A percentile compares a stretch with the other conserved stretches of the same genome.
These are phyloP conservation scores for Corymbia citriodora DNA, from an alignment of 441 rosid genomes.

Conservation along the genomic window DNA sequence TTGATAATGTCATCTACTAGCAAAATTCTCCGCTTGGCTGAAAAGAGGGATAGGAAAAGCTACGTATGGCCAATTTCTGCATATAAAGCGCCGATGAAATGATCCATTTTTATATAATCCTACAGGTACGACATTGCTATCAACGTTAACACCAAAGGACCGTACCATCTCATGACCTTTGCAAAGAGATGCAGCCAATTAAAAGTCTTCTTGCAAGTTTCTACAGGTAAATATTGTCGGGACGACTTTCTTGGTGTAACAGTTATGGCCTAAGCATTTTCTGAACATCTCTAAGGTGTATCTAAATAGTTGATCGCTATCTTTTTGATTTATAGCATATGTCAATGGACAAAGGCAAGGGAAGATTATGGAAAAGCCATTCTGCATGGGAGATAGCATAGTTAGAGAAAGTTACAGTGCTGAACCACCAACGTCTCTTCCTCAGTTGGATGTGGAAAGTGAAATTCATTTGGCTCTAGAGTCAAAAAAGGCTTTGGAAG, in stretches of 20 bases:
- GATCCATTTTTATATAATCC: background rate
- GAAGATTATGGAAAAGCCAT: slow-evolving; percentile 73
- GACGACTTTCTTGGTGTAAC: background rate
- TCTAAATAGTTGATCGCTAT: background rate
- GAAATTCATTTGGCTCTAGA: slow-evolving; percentile 57
- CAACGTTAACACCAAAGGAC: slow-evolving; percentile 73
- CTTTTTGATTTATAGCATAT: slow-evolving; percentile 42
- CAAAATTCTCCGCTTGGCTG: background rate
- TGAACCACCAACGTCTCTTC: slow-evolving; percentile 21
- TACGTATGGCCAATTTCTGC: background rate
- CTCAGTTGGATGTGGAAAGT: slow-evolving; percentile 44
- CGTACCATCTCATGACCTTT: slow-evolving; percentile 65
- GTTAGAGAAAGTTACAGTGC: slow-evolving; percentile 44
- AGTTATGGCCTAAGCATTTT: background rate
- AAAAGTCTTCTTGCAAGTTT: slow-evolving; percentile 79
- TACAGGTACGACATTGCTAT: slow-evolving; percentile 80
- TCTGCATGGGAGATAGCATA: slow-evolving; percentile 64
- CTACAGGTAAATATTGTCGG: slow-evolving; percentile 42
- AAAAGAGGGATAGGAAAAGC: background rate
- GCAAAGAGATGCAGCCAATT: slow-evolving; percentile 73
- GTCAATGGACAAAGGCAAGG: slow-evolving; percentile 95
- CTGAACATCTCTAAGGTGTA: background rate
- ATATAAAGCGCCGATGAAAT: background rate
- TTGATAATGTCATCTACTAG: background rate
- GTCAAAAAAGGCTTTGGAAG: slow-evolving; percentile 23